Evolutionary conservation across 768 basidiomycete species (phyloP).

Genomic region (Pleurotus cornucopiae): DNA sequence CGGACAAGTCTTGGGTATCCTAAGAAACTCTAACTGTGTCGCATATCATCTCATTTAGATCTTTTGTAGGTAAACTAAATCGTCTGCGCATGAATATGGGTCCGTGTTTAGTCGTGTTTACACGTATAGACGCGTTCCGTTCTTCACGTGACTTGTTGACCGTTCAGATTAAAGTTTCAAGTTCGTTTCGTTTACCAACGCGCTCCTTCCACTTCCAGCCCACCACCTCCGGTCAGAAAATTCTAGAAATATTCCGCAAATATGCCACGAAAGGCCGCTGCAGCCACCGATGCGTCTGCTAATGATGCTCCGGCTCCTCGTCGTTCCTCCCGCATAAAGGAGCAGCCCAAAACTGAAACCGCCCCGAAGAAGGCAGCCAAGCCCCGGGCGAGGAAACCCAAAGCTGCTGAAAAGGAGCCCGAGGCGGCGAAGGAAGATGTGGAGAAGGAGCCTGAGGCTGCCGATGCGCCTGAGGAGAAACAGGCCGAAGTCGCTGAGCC

Average conservation of each 20-base stretch:
- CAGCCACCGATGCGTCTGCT: slow-evolving; percentile 34
- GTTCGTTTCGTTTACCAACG: background rate
- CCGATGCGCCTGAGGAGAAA: slow-evolving; percentile 21
- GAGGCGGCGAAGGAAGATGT: slow-evolving; percentile 57
- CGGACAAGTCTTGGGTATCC: too few relatives aligned
- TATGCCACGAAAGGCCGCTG: slow-evolving; percentile 73
- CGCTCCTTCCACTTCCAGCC: slow-evolving; percentile 7
- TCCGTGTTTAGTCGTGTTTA: slow-evolving; percentile 2
- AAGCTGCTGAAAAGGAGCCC: slow-evolving; percentile 29
- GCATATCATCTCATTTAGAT: too few relatives aligned
- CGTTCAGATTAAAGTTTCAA: slow-evolving; percentile 1
- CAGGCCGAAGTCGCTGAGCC: slow-evolving; percentile 23
- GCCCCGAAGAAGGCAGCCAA: slow-evolving; percentile 60
- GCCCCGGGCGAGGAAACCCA: slow-evolving; percentile 54
- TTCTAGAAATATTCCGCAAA: background rate
- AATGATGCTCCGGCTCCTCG: slow-evolving; percentile 48
- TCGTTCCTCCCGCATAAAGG: slow-evolving; percentile 75
- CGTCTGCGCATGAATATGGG: background rate
- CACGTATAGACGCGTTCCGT: slow-evolving; percentile 3
- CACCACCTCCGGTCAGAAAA: slow-evolving; percentile 11
- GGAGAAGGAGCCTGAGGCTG: slow-evolving; percentile 37
- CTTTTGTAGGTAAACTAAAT: too few relatives aligned
- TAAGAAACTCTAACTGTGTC: too few relatives aligned
- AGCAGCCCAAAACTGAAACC: slow-evolving; percentile 52
- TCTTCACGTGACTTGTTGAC: slow-evolving; percentile 7